phyloP scores from a whole-genome alignment of 805 yeast species.

The Suhomyces prunicola region DNA sequence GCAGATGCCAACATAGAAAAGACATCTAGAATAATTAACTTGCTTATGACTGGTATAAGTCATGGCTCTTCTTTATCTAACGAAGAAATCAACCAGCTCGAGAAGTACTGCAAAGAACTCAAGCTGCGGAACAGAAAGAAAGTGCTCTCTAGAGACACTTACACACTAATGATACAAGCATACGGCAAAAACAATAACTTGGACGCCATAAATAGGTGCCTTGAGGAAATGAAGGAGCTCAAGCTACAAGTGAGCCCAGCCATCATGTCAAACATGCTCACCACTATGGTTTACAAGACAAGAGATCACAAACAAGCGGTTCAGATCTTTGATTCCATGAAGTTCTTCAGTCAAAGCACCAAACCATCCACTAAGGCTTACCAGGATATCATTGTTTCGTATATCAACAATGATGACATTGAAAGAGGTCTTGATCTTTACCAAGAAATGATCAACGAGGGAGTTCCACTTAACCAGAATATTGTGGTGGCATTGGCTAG shows the following conservation, averaged over 20 bases:
- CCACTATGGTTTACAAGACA: constrained; percentile 54
- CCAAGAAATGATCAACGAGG: constrained; percentile 54
- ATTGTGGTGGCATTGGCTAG: constrained; percentile 56
- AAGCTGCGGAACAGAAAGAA: constrained; percentile 15
- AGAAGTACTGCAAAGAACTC: constrained; percentile 27
- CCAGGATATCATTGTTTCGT: constrained; percentile 65
- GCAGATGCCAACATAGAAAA: constrained; percentile 27
- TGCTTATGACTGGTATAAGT: constrained; percentile 36
- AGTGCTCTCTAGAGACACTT: constrained; percentile 37
- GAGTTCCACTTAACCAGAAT: constrained; percentile 29
- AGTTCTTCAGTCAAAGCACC: constrained; percentile 63
- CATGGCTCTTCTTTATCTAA: constrained; percentile 18
- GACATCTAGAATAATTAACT: constrained; percentile 33
- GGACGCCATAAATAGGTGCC: constrained; percentile 33
- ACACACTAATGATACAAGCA: constrained; percentile 43
- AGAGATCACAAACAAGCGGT: constrained; percentile 58
- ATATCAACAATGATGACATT: constrained; percentile 58
- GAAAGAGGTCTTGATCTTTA: constrained; percentile 76
- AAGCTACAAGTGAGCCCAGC: constrained; percentile 42
- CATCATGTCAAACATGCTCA: constrained; percentile 56
- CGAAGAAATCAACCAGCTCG: constrained; percentile 26
- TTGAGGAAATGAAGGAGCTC: constrained; percentile 34
- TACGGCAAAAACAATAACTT: constrained; percentile 42
- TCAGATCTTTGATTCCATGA: constrained; percentile 79
- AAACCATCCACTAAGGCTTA: constrained; percentile 70